Evolutionary conservation across 768 basidiomycete genomes (phyloP), one percentile per base, ranked within the genome.

Genomic region (Lactifluus volemus): DNA sequence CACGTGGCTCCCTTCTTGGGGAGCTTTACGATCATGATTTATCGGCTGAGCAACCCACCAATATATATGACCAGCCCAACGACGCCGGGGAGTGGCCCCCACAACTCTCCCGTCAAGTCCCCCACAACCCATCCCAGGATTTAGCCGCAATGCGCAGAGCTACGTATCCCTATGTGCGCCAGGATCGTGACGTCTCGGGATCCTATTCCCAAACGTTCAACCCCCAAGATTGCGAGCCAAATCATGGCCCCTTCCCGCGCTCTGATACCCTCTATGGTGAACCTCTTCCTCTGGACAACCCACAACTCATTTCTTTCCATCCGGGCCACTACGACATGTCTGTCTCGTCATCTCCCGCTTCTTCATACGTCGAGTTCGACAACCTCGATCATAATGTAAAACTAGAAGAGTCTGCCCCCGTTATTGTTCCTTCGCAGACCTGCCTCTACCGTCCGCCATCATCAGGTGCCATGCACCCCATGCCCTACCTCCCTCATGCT

Each of bases 111-210:
- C 59, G 60, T 44, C 59, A 63, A 58, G 61, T 50, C 32, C 67
- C 67, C 59, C 70, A 70, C 58, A 71, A 42, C 17, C 50, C 76
- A 45, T 64, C 64, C 6, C 73, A 74, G 59, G 83, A 85, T 63
- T 77, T 80, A 67, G 69, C 77, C 50, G 71, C 74, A 11, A 67
- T 71, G 56, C 85, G 89, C 52, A 79, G 89, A 61, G 84, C 85
- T 1, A 90, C 89, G 0, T 89, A 83, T 73, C 89, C 89, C 49
- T 85, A 84, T 68, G 86, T 86, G 54, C 80, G 86, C 47, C 85
- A 88, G 65, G 89, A 92, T 73, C 78, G 80, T 59, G 78, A 79
- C 54, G 79, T 81, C 65, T 55, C 67, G 36, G 60, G 65, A 54
- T 70, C 59, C 63, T 75, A 69, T 76, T 76, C 68, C 72, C 77